Evolutionary conservation across 1,284 basidiomycete genomes (phyloP).

Genomic region (Ustilago xerochloae): DNA sequence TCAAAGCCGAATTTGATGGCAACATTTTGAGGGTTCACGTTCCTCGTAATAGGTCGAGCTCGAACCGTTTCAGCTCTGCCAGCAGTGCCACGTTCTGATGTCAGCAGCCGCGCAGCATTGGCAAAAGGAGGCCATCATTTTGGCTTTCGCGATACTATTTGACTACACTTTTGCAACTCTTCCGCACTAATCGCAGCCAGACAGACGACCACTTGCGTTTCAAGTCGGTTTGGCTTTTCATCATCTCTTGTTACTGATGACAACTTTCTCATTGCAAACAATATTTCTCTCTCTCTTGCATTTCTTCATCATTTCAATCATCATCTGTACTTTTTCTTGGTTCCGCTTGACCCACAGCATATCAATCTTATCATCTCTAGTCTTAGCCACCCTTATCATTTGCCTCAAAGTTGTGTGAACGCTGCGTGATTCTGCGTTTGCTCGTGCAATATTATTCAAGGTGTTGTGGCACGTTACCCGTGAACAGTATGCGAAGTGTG

Average conservation of each 20-base stretch:
- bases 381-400: not conserved
- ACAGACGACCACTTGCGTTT: constrained; percentile 67
- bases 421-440: too few relatives aligned
- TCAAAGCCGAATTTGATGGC: constrained; percentile 58
- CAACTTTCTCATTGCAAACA: not conserved
- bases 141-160: too few relatives aligned
- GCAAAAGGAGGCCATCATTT: too few relatives aligned
- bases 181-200: too few relatives aligned
- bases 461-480: too few relatives aligned
- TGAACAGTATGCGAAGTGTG: too few relatives aligned
- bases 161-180: too few relatives aligned
- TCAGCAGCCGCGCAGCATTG: too few relatives aligned
- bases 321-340: constrained; percentile 5
- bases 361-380: not conserved
- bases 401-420: too few relatives aligned
- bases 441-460: too few relatives aligned
- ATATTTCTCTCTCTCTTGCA: not conserved
- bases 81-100: constrained; percentile 69
- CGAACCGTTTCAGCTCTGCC: constrained; percentile 30
- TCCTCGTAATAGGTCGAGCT: constrained; percentile 15
- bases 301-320: not conserved
- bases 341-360: not conserved
- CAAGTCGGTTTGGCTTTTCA: not conserved
- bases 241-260: too few relatives aligned
- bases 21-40: constrained; percentile 41